Evolutionary conservation across 768 basidiomycete species (phyloP), one percentile per base, ranked within the genome.

Genomic region (Xerocomus brunneocitrinus): DNA sequence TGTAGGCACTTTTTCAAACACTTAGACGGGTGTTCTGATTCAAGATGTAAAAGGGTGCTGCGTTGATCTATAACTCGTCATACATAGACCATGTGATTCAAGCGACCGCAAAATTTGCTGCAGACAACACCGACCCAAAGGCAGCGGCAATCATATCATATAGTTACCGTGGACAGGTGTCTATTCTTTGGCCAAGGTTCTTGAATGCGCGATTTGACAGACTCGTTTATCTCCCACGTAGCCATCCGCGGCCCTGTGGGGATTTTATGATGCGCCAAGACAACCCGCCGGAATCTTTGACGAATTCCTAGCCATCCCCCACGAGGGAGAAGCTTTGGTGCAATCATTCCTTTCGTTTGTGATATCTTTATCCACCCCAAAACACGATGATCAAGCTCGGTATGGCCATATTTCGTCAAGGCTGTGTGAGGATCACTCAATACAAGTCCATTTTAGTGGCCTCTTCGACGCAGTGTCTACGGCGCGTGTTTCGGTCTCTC

Each of bases 251-350:
- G n/a, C 19, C 38, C 19, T 39, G 8, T 16, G 19, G 5, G 24
- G 84, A 8, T 85, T 86, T 62, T 85, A 85, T 57, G 79, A 85
- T 56, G 79, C 58, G 1, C 81, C 59, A 4, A 39, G 41, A 10
- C 60, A 50, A 13, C 65, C 60, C 8, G 4, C 45, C 12, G 60
- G 65, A 1, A 40, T 62, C 8, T 61, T 62, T 52, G 66, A 67
- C 6, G 57, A 58, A 38, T 52, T 81, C 32, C 36, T 59, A 3
- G 50, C 47, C 2, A 67, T 66, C 39, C 46, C 53, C 5, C 6
- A 13, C 52, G 25, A 42, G n/a, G 13, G 22, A 22, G 25, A n/a
- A 54, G 8, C 4, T 59, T 50, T 45, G 0, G 65, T 56, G 0
- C 50, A 55, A 6, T 58, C 63, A 0, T 66, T 66, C 38, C n/a